These are phyloP conservation scores for Entomortierella lignicola DNA, from an alignment of 192 early-diverging fungal genomes.

Conservation along the genomic window DNA sequence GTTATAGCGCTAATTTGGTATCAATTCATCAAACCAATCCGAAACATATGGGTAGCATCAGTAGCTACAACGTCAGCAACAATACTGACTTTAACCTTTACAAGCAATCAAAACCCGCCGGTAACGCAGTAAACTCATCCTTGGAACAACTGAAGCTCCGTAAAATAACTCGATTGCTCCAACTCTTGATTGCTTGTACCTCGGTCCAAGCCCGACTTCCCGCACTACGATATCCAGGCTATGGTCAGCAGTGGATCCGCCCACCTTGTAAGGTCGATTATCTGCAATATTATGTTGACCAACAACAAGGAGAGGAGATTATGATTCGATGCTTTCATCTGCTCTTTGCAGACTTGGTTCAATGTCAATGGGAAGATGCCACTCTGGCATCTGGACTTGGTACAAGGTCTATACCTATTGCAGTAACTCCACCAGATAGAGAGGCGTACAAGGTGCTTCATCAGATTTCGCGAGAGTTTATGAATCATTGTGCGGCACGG, in stretches of 20 bases:
- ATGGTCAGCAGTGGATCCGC: constrained; percentile 50
- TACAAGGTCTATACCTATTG: neutral
- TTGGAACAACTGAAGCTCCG: constrained; percentile 18
- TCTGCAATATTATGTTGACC: constrained; percentile 26
- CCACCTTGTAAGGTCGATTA: constrained; percentile 43
- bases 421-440: constrained; percentile 13
- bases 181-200: constrained; percentile 43
- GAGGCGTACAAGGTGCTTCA: constrained; percentile 33
- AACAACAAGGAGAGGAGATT: constrained; percentile 9
- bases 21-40: neutral
- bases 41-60: neutral
- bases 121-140: neutral
- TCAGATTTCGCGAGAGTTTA: constrained; percentile 39
- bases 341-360: constrained; percentile 40
- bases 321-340: constrained; percentile 37
- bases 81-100: neutral
- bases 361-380: constrained; percentile 7
- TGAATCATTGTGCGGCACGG: constrained; percentile 13
- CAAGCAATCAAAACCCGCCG: neutral
- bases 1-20: neutral
- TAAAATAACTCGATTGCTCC: constrained; percentile 33
- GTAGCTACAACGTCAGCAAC: neutral
- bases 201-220: constrained; percentile 36
- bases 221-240: constrained; percentile 42
- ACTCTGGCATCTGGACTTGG: neutral